These are phyloP conservation scores for Hysterium pulicare DNA, from an alignment of 2,329 filamentous ascomycete species.

Conservation along the genomic window DNA sequence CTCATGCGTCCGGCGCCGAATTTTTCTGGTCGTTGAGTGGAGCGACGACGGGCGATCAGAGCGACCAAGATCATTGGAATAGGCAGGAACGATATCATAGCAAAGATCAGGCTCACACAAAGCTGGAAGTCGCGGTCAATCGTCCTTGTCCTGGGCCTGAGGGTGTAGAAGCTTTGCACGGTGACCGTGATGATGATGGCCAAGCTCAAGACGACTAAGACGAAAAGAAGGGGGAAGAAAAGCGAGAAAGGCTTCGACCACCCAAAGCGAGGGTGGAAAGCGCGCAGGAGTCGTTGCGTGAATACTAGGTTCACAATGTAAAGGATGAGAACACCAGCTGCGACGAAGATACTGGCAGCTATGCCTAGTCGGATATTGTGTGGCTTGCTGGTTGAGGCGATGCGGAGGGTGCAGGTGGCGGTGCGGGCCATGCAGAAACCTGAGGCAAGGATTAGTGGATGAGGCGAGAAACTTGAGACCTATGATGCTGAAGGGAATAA, in stretches of 20 bases:
- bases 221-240: conserved; percentile 58
- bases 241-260: conserved; percentile 58
- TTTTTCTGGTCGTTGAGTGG: conserved; percentile 47
- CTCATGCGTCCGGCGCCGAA: conserved; percentile 67
- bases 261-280: conserved; percentile 66
- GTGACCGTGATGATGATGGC: conserved; percentile 64
- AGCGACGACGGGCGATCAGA: conserved; percentile 43
- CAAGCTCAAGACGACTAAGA: conserved; percentile 57
- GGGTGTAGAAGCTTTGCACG: conserved; percentile 65
- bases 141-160: conserved; percentile 47
- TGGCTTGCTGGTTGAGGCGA: conserved; percentile 29
- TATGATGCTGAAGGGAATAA: neutral
- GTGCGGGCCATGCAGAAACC: conserved; percentile 45
- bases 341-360: conserved; percentile 65
- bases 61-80: conserved; percentile 54
- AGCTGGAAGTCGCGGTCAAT: conserved; percentile 63
- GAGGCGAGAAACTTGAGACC: neutral
- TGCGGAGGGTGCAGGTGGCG: conserved; percentile 37
- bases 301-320: conserved; percentile 78
- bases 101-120: conserved; percentile 59
- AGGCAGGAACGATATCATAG: conserved; percentile 65
- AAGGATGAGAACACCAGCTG: conserved; percentile 69
- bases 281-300: conserved; percentile 69
- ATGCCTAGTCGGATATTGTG: conserved; percentile 49
- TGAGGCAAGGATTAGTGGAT: conserved; percentile 8